These are phyloP conservation scores for Myxozyma neotropica DNA, from an alignment of 805 yeast genomes.

Conservation along the genomic window DNA sequence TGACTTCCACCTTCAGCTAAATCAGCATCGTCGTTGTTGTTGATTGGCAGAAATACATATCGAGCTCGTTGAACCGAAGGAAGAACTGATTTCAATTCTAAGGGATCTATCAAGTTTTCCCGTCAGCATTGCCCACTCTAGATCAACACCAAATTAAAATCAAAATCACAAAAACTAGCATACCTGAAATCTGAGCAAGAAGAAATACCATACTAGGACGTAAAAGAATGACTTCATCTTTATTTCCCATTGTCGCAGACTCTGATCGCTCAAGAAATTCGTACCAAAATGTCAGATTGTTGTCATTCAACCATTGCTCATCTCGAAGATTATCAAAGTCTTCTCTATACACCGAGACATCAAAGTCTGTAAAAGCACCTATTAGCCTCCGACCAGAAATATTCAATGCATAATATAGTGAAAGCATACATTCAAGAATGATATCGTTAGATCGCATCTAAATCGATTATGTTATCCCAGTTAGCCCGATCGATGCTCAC, in stretches of 20 bases:
- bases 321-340: slow-evolving; percentile 62
- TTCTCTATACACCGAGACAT: slow-evolving; percentile 32
- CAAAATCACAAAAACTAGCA: slow-evolving; percentile 3
- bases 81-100: slow-evolving; percentile 48
- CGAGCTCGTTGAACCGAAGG: slow-evolving; percentile 51
- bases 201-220: slow-evolving; percentile 69
- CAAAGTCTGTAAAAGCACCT: slow-evolving; percentile 31
- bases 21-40: slow-evolving; percentile 63
- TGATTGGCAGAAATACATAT: slow-evolving; percentile 68
- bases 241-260: neutral
- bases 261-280: slow-evolving; percentile 53
- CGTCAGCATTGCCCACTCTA: neutral
- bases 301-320: slow-evolving; percentile 76
- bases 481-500: too few species aligned
- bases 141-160: neutral
- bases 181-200: slow-evolving; percentile 48
- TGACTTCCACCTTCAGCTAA: slow-evolving; percentile 70
- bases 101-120: slow-evolving; percentile 40
- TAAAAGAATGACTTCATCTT: slow-evolving; percentile 39
- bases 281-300: slow-evolving; percentile 63
- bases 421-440: slow-evolving; percentile 29
- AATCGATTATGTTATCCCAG: too few species aligned
- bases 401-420: neutral
- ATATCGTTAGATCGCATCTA: slow-evolving; percentile 30
- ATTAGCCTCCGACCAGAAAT: too few species aligned